Base-by-base conservation (phyloP, 371 early-diverging fungal genomes). In the Capillidium rhysosporum region DNA sequence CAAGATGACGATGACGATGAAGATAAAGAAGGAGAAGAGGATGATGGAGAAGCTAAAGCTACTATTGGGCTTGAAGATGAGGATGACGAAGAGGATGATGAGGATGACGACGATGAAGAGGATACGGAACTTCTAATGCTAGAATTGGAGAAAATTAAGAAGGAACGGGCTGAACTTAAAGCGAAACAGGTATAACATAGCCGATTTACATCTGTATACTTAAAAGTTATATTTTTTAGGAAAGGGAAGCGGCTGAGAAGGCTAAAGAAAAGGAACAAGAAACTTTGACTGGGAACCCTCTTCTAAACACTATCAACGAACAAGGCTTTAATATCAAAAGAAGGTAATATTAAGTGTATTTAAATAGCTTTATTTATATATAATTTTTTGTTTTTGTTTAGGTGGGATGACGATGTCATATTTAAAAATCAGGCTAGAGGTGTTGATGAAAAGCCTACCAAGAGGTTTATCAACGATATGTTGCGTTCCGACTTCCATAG, bases 401-500 rank as follows among this genome's bases (percentile, higher is more conserved):
- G 79, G 47, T 96, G 96, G 95, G 93, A 92, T 62, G 95, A 93
- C 56, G 97, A 94, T 65, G 94, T 94, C 49, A 80, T 94, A 43
- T 96, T 96, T 66, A 89, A 85, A 61, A 94, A 96, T 66, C 97
- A 96, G 69, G 89, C 89, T 0, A 69, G 79, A 46, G 90, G 86
- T 18, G 69, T 76, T 18, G 85, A 89, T 24, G 89, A 85, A 28
- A 82, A 79, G 52, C 79, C 84, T 30, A 80, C 86, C 64, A 92
- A 91, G 71, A 73, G 94, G 53, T 96, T 94, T 69, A 80, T 94
- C 60, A 96, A 96, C 67, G 97, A 96, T 60, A 80, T 89, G 70
- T 65, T 92, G 38, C 77, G 97, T 44, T 85, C 86, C 14, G 96
- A 93, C 67, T 95, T 93, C 65, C 96, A 95, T 61, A 72, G 88